Evolutionary conservation across 2,329 filamentous ascomycete species (phyloP).

Genomic region (Biscogniauxia marginata): DNA sequence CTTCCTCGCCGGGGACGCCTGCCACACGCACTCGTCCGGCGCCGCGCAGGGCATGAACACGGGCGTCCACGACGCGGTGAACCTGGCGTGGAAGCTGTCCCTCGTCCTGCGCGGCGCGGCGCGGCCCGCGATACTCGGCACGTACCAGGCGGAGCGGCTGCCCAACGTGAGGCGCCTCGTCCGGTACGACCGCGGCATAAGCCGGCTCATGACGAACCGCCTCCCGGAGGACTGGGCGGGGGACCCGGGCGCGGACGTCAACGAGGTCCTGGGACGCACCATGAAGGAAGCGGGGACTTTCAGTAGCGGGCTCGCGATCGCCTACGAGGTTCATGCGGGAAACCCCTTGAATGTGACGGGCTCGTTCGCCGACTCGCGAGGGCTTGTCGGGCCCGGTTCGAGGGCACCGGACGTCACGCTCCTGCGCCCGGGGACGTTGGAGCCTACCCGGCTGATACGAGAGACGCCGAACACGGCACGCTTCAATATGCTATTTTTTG

Average conservation of each 20-base stretch:
- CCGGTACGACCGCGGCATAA: conserved; percentile 40
- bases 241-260: conserved; percentile 40
- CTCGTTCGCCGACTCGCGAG: conserved; percentile 8
- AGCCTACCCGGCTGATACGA: conserved; percentile 42
- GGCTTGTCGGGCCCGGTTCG: conserved; percentile 36
- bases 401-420: conserved; percentile 46
- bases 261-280: conserved; percentile 51
- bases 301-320: conserved; percentile 47
- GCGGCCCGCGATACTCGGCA: conserved; percentile 39
- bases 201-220: conserved; percentile 38
- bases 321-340: conserved; percentile 39
- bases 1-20: conserved; percentile 56
- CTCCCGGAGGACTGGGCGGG: conserved; percentile 38
- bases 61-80: conserved; percentile 48
- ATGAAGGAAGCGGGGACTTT: conserved; percentile 40
- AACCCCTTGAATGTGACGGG: conserved; percentile 45
- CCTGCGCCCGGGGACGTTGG: conserved; percentile 44
- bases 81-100: conserved; percentile 50
- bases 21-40: conserved; percentile 54
- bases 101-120: conserved; percentile 35
- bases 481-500: conserved; percentile 44
- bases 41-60: conserved; percentile 59
- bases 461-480: conserved; percentile 41
- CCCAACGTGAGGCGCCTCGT: conserved; percentile 44
- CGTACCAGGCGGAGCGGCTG: conserved; percentile 47